Evolutionary conservation across 768 basidiomycete species (phyloP).

Genomic region (Favolaschia claudopus): DNA sequence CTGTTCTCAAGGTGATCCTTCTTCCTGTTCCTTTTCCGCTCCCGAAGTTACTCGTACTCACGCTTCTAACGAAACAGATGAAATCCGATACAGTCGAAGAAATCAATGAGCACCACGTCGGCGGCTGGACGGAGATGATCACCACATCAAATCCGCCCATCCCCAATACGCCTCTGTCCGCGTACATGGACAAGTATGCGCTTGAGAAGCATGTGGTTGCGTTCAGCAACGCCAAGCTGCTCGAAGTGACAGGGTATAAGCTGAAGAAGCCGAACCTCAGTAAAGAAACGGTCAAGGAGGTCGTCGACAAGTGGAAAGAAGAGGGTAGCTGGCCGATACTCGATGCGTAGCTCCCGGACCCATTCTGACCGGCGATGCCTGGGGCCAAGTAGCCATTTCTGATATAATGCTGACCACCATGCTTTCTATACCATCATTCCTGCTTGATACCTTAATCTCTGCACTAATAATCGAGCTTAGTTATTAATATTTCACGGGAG

Average conservation of each 20-base stretch:
- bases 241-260: conserved; percentile 73
- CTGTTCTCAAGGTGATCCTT: conserved; percentile 66
- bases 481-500: conserved; percentile 27
- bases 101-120: conserved; percentile 85
- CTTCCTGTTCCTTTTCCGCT: neutral
- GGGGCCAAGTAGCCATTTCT: conserved; percentile 3
- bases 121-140: conserved; percentile 86
- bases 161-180: conserved; percentile 72
- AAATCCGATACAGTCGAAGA: conserved; percentile 79
- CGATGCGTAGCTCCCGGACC: conserved; percentile 21
- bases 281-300: conserved; percentile 67
- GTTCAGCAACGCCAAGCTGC: conserved; percentile 77
- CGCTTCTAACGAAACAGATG: conserved; percentile 49
- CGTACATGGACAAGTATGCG: conserved; percentile 81
- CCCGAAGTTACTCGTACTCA: neutral
- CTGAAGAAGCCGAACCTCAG: conserved; percentile 69
- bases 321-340: conserved; percentile 69
- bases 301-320: conserved; percentile 82
- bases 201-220: conserved; percentile 75
- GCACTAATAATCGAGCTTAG: conserved; percentile 18
- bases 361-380: neutral
- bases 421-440: conserved; percentile 22
- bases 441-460: conserved; percentile 22
- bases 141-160: conserved; percentile 73
- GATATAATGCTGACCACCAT: conserved; percentile 9